Conservation (phyloP, 2,329 filamentous ascomycete species). For the Scedosporium apiospermum region DNA sequence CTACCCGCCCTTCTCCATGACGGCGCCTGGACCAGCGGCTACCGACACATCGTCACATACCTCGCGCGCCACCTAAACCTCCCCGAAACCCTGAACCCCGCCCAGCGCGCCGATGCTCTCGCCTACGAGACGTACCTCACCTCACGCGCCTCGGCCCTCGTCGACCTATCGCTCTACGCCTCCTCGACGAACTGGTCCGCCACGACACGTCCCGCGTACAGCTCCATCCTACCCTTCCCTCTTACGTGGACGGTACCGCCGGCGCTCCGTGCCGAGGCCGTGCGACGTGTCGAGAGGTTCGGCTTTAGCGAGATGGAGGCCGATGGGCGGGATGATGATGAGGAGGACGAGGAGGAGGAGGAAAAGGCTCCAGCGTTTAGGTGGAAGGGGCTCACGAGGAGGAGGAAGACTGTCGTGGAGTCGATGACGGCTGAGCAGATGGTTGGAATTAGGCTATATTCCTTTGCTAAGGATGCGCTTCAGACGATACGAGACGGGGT, state of each 20-base stretch:
- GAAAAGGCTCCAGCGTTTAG: constrained; percentile 28
- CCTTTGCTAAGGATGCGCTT: constrained; percentile 60
- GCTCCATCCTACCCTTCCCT: constrained; percentile 71
- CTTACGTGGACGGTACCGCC: constrained; percentile 80
- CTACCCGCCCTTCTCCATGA: constrained; percentile 46
- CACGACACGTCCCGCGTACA: constrained; percentile 72
- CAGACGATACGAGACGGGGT: constrained; percentile 32
- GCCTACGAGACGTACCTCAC: constrained; percentile 61
- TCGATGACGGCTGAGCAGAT: constrained; percentile 62
- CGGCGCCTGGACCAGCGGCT: constrained; percentile 48
- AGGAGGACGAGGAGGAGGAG: constrained; percentile 19
- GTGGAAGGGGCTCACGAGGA: constrained; percentile 22
- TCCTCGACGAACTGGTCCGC: constrained; percentile 79
- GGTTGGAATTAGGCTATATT: constrained; percentile 66
- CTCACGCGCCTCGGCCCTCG: constrained; percentile 63
- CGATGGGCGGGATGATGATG: constrained; percentile 30
- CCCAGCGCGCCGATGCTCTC: constrained; percentile 35
- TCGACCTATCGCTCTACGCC: constrained; percentile 84
- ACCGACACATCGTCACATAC: constrained; percentile 49
- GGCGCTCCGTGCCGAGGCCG: constrained; percentile 59
- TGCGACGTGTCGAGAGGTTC: constrained; percentile 58
- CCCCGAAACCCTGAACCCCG: constrained; percentile 27
- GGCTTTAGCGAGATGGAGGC: constrained; percentile 60
- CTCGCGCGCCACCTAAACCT: constrained; percentile 29
- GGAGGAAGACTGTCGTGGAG: constrained; percentile 47